Base-by-base conservation (phyloP, 441 rosid species). In the Erodium trifolium region DNA sequence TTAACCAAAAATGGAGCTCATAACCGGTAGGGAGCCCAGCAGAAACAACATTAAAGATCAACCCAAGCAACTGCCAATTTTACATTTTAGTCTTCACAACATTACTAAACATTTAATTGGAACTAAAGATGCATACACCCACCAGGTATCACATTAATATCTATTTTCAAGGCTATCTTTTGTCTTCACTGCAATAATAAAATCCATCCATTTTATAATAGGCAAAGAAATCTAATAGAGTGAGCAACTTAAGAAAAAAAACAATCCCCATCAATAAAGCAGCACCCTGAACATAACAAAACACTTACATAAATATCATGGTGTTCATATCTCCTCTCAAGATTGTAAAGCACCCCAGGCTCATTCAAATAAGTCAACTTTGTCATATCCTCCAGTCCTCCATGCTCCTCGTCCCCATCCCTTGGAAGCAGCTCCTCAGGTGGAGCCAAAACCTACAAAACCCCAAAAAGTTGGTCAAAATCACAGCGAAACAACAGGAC, bases 341-440 rank as follows among this genome's bases (percentile, higher is more conserved):
- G 84, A 84, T 93, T 93, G 51, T 80, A 80, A 70, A 93, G 81
- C 71, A 93, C 90, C 67, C 99, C 96, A 19, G 99, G 97, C 75
- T 91, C 99, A 71, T 91, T 96, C 76, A 93, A 78, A 87, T 93
- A 89, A 19, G 97, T 91, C 71, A 93, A 86, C 86, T 23, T 23
- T 23, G 27, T 23, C 27, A 23, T 23, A 23, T 23, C 27, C 27
- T 23, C 27, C 27, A 23, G 78, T 93, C 99, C 99, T 17, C 78
- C 62, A 55, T 55, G 62, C 47, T 41, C 47, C 47, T 41, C 47
- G 10, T 41, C 47, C 47, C 47, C 47, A 41, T 41, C 47, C 47
- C 47, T 41, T 41, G 47, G 47, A 41, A 41, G 47, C 47, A 41
- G 47, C 47, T 41, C 47, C 10, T 11, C 47, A 11, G 47, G 47